These are phyloP conservation scores for Rutstroemia sp. DNA, from an alignment of 2,329 filamentous ascomycete species.

Conservation along the genomic window DNA sequence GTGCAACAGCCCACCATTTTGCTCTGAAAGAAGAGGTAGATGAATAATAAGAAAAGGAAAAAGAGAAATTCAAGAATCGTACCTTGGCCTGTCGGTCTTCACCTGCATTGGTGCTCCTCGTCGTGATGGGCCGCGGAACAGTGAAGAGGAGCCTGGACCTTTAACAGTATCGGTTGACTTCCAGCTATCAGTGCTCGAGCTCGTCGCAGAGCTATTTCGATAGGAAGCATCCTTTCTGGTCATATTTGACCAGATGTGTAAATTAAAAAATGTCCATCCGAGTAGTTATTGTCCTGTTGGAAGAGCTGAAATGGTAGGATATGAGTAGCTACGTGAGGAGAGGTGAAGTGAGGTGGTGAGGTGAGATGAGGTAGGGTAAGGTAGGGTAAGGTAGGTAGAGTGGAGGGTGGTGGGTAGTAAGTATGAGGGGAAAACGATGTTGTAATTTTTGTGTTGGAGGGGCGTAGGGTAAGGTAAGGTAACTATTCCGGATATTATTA, in stretches of 20 bases:
- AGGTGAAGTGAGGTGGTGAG: not conserved
- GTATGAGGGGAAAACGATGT: too few species aligned
- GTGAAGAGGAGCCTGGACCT: constrained; percentile 25
- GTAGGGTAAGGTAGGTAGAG: too few species aligned
- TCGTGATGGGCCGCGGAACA: constrained; percentile 25
- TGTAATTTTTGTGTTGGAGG: too few species aligned
- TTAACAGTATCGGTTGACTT: constrained; percentile 59
- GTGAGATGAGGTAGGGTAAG: not conserved
- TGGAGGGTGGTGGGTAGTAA: too few species aligned
- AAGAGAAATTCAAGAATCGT: constrained; percentile 10
- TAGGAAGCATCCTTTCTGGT: constrained; percentile 56
- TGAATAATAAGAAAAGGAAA: constrained; percentile 8
- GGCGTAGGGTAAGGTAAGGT: too few species aligned
- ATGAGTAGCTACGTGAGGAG: not conserved
- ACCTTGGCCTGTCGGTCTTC: constrained; percentile 44
- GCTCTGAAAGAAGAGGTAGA: constrained; percentile 3
- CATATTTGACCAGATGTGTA: constrained; percentile 41
- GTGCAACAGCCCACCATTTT: not conserved
- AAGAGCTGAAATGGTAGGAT: not conserved
- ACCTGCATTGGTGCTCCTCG: constrained; percentile 39
- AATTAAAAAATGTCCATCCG: constrained; percentile 25
- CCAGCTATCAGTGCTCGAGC: constrained; percentile 59
- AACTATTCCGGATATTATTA: too few species aligned
- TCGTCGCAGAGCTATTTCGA: constrained; percentile 57
- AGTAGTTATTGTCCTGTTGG: not conserved